Conservation (phyloP, 192 early-diverging fungal genomes). For the Gorgonomyces haynaldii region DNA sequence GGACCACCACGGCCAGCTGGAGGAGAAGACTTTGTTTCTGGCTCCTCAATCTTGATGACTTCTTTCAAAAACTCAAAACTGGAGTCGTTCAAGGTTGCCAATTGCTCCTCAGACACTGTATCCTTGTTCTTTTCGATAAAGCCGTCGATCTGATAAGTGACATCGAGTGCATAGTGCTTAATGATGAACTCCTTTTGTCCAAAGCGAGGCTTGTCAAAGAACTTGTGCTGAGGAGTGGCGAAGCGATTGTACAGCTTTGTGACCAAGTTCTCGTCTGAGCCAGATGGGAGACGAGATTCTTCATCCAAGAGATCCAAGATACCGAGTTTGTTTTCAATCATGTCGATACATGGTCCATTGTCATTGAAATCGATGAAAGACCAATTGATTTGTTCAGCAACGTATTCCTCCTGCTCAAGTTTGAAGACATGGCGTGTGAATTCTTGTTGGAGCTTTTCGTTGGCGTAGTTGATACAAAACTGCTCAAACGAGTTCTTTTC, state of each 20-base stretch:
- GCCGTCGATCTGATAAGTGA: conserved; percentile 84
- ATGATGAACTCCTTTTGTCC: conserved; percentile 80
- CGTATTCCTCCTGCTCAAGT: conserved; percentile 97
- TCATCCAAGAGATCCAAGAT: conserved; percentile 94
- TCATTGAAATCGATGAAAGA: conserved; percentile 98
- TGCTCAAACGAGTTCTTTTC: conserved; percentile 99
- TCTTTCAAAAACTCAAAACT: conserved; percentile 73
- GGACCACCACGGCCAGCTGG: conserved; percentile 27
- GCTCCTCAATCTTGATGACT: conserved; percentile 53
- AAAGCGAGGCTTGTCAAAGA: conserved; percentile 88
- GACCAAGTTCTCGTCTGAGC: conserved; percentile 72
- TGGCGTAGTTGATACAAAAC: conserved; percentile 89
- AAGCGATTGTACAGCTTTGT: conserved; percentile 86
- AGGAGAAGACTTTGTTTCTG: conserved; percentile 16
- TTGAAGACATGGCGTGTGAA: conserved; percentile 99
- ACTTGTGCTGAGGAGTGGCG: conserved; percentile 45
- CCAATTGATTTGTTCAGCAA: conserved; percentile 93
- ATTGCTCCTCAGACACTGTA: conserved; percentile 86
- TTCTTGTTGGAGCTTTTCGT: conserved; percentile 98
- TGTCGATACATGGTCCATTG: conserved; percentile 96
- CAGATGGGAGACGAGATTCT: conserved; percentile 76
- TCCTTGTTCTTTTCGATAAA: conserved; percentile 99
- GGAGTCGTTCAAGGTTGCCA: conserved; percentile 64
- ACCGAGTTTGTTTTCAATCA: conserved; percentile 93
- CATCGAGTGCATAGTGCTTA: conserved; percentile 90